Base-by-base conservation (phyloP, 306 rosid genomes). In the Pyrus betulifolia region DNA sequence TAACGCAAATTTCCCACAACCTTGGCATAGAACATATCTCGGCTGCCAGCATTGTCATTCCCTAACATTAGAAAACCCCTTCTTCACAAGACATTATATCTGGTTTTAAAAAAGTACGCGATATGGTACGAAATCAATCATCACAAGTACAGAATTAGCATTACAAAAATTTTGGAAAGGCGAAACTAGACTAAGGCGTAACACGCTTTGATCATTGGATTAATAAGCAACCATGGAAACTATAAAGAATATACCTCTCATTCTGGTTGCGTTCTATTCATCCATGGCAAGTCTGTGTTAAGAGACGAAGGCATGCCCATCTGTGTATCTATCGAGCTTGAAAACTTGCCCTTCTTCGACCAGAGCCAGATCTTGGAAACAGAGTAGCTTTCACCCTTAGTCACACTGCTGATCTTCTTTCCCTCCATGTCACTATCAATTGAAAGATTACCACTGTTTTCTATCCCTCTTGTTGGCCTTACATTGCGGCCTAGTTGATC, bases 281-380 rank as follows among this genome's bases (percentile, higher is more conserved):
- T 90, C 91, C 96, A 82, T 38, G 91, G 92, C 82, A 90, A 85
- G 15, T 92, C 97, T 38, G 49, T 65, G 35, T 84, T 82, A 52
- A 90, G 91, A 82, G 87, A 90, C 75, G 91, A 83, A 82, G 91
- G 91, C 88, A 90, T 82, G 58, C 89, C 91, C 55, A 78, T 69
- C 51, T 88, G 91, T 75, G 86, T 69, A 58, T 87, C 96, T 7
- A 81, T 80, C 73, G 97, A 86, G 71, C 81, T 78, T 12, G 86
- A 77, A 70, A 77, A 89, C 71, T 83, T 94, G 5, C 96, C 97
- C 79, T 92, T 94, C 82, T 91, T 92, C 12, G 92, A 87, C 98
- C 98, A 94, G 55, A 85, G 86, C 98, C 98, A 94, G 88, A 94
- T 94, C 85, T 94, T 94, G 22, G 98, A 94, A 78, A 92, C 90